Percentiles rank a stretch among this genome's conserved stretches.
Evolutionary conservation across 768 basidiomycete species (phyloP).

Genomic region (Megacollybia marginata): DNA sequence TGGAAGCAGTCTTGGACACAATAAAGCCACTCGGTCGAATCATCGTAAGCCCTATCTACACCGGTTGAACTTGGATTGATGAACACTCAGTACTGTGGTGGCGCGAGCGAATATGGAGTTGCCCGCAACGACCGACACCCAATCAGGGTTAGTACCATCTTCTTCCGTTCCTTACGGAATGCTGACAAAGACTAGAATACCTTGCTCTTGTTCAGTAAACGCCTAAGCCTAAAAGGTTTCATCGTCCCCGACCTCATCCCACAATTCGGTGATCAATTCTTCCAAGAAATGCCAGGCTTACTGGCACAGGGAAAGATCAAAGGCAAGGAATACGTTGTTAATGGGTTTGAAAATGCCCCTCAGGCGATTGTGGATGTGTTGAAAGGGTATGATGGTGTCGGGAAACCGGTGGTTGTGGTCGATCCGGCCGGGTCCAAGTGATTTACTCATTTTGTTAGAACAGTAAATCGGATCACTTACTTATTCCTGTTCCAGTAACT

Average conservation of each 20-base stretch:
- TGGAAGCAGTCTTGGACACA: background rate
- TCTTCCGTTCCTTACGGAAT: background rate
- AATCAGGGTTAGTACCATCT: conserved; percentile 1
- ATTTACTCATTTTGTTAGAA: no score
- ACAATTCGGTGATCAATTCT: conserved; percentile 22
- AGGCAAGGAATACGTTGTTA: conserved; percentile 23
- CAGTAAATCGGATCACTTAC: no score
- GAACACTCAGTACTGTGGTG: background rate
- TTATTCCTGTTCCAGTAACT: no score
- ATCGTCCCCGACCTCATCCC: conserved; percentile 14
- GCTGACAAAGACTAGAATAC: conserved; percentile 16
- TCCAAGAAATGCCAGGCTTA: conserved; percentile 16
- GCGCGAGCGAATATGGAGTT: background rate
- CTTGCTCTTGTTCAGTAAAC: conserved; percentile 15
- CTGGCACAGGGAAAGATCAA: conserved; percentile 20
- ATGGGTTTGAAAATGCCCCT: conserved; percentile 24
- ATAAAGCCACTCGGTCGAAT: background rate
- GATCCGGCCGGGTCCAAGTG: no score
- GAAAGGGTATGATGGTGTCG: conserved; percentile 22
- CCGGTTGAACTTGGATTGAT: background rate
- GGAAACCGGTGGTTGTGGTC: conserved; percentile 28
- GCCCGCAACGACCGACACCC: background rate
- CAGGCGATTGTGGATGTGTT: conserved; percentile 26
- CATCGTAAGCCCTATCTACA: background rate
- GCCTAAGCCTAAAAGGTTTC: conserved; percentile 22